phyloP scores from a whole-genome alignment of 129 eudicot genomes.

The Lonicera japonica region DNA sequence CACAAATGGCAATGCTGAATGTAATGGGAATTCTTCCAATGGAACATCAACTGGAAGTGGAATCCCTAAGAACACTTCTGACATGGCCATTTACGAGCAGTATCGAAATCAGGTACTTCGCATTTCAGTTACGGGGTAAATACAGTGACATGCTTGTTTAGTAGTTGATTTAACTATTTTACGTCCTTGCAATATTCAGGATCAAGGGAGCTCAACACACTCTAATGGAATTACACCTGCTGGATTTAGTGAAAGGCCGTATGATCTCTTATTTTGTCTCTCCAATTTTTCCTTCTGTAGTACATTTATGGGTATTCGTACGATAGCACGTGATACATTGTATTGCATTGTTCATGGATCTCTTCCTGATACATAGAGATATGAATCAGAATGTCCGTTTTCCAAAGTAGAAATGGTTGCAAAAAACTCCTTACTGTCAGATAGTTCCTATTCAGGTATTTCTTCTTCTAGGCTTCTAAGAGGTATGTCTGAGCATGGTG shows the following conservation, averaged over 20 bases:
- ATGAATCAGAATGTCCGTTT: too few species aligned
- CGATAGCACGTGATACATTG: too few species aligned
- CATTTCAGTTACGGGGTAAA: neutral
- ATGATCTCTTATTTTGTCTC: slow-evolving; percentile 17
- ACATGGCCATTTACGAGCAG: slow-evolving; percentile 80
- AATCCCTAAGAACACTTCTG: slow-evolving; percentile 37
- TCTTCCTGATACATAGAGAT: too few species aligned
- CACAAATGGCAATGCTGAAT: neutral
- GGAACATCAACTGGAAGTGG: slow-evolving; percentile 38
- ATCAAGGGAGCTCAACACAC: slow-evolving; percentile 32
- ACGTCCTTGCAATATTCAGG: slow-evolving; percentile 26
- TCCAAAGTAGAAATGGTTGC: neutral
- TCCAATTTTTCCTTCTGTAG: neutral
- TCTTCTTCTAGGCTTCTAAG: neutral
- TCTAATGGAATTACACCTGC: slow-evolving; percentile 33
- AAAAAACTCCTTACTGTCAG: neutral
- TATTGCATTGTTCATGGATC: too few species aligned
- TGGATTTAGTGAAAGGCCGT: slow-evolving; percentile 56
- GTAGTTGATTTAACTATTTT: slow-evolving; percentile 8
- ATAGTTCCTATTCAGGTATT: neutral
- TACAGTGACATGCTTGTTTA: neutral
- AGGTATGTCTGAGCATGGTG: too few species aligned
- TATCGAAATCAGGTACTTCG: slow-evolving; percentile 53
- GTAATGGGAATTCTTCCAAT: slow-evolving; percentile 37
- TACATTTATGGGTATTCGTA: too few species aligned